Conservation (phyloP, 2,329 filamentous ascomycete species). For the Diaporthe ilicicola region DNA sequence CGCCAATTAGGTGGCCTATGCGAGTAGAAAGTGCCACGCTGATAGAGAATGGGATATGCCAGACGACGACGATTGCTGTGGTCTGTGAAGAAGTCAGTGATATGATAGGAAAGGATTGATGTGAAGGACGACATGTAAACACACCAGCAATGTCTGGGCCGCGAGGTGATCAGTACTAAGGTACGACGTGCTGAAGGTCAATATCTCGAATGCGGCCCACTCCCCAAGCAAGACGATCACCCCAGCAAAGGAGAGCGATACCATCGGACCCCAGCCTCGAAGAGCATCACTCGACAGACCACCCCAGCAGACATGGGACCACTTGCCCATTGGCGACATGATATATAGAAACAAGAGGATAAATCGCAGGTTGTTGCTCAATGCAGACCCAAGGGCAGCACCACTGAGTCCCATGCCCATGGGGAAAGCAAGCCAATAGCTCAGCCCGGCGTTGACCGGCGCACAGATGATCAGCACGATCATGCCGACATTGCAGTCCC, state of each 20-base stretch:
- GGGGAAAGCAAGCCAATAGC: slow-evolving; percentile 56
- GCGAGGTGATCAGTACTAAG: slow-evolving; percentile 52
- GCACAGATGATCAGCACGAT: slow-evolving; percentile 55
- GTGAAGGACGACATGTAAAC: not conserved
- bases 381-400: slow-evolving; percentile 57
- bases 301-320: slow-evolving; percentile 53
- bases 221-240: slow-evolving; percentile 51
- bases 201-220: slow-evolving; percentile 53
- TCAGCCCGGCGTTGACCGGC: slow-evolving; percentile 57
- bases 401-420: slow-evolving; percentile 57
- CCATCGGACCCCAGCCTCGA: slow-evolving; percentile 48
- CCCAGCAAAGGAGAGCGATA: slow-evolving; percentile 49
- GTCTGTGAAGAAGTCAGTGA: slow-evolving; percentile 34
- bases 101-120: not conserved
- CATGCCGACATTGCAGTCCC: slow-evolving; percentile 59
- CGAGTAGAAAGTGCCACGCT: slow-evolving; percentile 52
- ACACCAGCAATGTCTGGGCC: slow-evolving; percentile 49
- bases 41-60: slow-evolving; percentile 54
- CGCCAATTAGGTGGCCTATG: slow-evolving; percentile 52
- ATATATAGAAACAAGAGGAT: slow-evolving; percentile 56
- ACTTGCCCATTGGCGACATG: slow-evolving; percentile 49
- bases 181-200: slow-evolving; percentile 55
- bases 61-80: slow-evolving; percentile 50
- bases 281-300: slow-evolving; percentile 47
- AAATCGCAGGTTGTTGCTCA: slow-evolving; percentile 58